Base-by-base conservation (phyloP, 2,329 filamentous ascomycete genomes). In the Pseudogymnoascus sp. region DNA sequence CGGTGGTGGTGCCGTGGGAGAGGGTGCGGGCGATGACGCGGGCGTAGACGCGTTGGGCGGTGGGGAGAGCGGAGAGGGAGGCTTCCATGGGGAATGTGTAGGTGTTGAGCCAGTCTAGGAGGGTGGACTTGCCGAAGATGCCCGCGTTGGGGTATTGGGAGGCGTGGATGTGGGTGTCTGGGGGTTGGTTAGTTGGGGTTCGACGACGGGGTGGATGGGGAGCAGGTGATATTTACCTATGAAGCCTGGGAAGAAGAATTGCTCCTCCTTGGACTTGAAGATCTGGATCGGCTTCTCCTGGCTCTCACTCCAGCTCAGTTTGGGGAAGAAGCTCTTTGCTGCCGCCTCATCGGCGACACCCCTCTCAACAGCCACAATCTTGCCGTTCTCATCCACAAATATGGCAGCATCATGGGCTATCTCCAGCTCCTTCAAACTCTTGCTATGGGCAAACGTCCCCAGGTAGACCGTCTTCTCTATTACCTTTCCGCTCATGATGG, bases 81-180 rank as follows among this genome's bases (percentile, higher is more conserved):
- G 87, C 81, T 76, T 99, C 95, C 66, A 96, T 83, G 0, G 95
- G 95, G 72, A 97, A 99, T 0, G 95, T 99, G 78, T 99, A 97
- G 14, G 82, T 95, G 70, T 93, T 84, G 4, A 99, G 81, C 95
- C 95, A 99, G 76, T 95, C 89, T 13, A 99, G 83, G 33, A 99
- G 86, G 0, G 93, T 97, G 0, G 90, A 88, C 68, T 93, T 95
- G 71, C 95, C 95, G 73, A 97, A 97, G 67, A 99, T 88, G 64
- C 95, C 95, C 1, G 86, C 85, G 72, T 99, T 99, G 64, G 93
- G 92, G 71, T 96, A 97, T 77, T 99, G 95, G 0, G 93, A 85
- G 7, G 95, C 95, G 74, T 99, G 95, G 64, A 96, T 89, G 74
- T 99, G 95, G 0, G 95, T 96, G 75, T 99, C 93, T 93, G 66